Base-by-base conservation (phyloP, 306 rosid genomes). In the Gastrolobium villosum region DNA sequence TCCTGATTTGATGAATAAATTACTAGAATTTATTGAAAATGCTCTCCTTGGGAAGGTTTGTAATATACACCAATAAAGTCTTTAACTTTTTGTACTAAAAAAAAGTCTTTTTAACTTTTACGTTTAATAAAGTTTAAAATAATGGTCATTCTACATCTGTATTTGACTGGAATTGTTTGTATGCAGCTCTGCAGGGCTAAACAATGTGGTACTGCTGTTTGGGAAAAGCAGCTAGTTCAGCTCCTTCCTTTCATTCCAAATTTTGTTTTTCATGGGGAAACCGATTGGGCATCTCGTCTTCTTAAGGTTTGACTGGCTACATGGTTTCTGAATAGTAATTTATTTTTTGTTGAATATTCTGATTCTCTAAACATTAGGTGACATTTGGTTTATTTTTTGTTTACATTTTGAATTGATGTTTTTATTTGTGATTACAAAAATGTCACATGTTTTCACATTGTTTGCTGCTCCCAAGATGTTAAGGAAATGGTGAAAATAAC, bases 161-260 rank as follows among this genome's bases (percentile, higher is more conserved):
- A 56, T 31, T 44, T 14, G 67, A 65, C 64, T 75, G 56, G 36
- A 54, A 71, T 52, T 79, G 41, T 75, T 80, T 3, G 14, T 70
- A 41, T 83, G 54, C 87, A 95, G 99, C 75, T 78, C 15, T 75
- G 74, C 78, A 76, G 68, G 45, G 72, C 74, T 76, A 69, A 80
- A 49, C 81, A 57, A 63, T 82, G 85, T 76, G 89, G 88, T 72
- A 91, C 87, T 61, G 78, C 84, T 65, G 77, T 78, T 75, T 79
- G 82, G 88, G 96, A 88, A 85, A 93, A 84, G 57, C 89, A 81
- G 80, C 62, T 92, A 36, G 76, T 82, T 85, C 85, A 88, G 46
- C 88, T 95, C 73, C 89, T 95, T 82, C 86, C 90, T 57, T 91
- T 92, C 85, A 75, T 95, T 72, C 97, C 99, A 2, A 89, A 88